Base-by-base conservation (phyloP, 371 early-diverging fungal genomes). In the Lichtheimia ornata region DNA sequence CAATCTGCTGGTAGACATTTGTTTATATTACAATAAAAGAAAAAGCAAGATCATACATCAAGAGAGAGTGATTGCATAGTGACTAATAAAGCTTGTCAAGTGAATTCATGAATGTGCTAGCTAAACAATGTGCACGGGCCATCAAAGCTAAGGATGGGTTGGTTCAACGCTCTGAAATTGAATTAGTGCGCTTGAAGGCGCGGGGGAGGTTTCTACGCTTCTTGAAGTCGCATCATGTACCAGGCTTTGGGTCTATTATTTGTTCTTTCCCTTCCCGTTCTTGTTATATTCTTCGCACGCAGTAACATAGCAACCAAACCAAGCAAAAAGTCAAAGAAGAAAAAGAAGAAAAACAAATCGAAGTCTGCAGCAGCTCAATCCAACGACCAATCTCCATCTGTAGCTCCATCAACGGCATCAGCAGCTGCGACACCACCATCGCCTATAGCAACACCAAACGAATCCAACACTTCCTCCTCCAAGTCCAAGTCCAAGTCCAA, bases 231-330 rank as follows among this genome's bases (percentile, higher is more conserved):
- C 20, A 61, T 7, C 5, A 70, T 70, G 70, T 62, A 59, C 30
- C 65, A 57, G 25, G 63, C 58, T 50, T 45, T 70, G 0, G 70
- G 65, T n/a, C 44, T 70, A 13, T 53, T 70, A 17, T 59, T 41
- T 27, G 66, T 65, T 9, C 62, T 72, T 5, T 53, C 63, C 15
- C 42, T 72, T 30, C 72, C 72, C n/a, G 50, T 65, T 24, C 5
- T 67, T n/a, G 28, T 72, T 24, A 43, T 63, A 11, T 56, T 55
- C 50, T 52, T 63, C 43, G 57, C 44, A 45, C 59, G 72, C 15
- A 27, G 28, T n/a, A 22, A 50, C 43, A 9, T 25, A 24, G n/a
- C 18, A 15, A 58, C 56, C 7, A 49, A 53, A 2, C 50, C 58
- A 14, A 45, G 27, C 11, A 25, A 58, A 49, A 55, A 64, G 20